Base-by-base conservation (phyloP, 805 yeast species). In the Metschnikowia borealis region DNA sequence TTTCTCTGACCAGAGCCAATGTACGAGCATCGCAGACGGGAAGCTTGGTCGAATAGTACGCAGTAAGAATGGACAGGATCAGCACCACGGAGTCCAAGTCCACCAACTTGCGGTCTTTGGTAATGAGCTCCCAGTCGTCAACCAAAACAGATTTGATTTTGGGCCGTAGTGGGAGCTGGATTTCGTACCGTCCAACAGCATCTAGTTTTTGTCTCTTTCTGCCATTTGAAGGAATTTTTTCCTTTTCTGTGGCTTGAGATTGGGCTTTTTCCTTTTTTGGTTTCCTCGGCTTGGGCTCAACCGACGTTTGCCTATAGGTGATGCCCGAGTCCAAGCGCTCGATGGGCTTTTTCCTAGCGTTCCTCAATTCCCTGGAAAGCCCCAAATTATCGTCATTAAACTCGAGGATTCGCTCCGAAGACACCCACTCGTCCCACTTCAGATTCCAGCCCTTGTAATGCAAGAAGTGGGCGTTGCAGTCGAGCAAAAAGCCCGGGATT, bases 341-440 rank as follows among this genome's bases (percentile, higher is more conserved):
- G 31, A 57, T 51, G 20, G 61, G 50, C 49, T 51, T 54, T 32
- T 54, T 56, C 10, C 61, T 40, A 35, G 61, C 61, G 39, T 57
- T 52, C 32, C 61, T 53, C 26, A 57, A 58, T 38, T 56, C 61
- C 38, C 61, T 42, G 1, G 60, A 56, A 18, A 81, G 68, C 44
- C 76, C 70, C 47, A 85, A 58, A 60, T 87, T 89, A 55, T 85
- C 96, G 31, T 81, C 84, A 45, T 78, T 86, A 62, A 74, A 75
- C 54, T 82, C 85, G 61, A 88, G 71, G 5, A 92, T 78, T 34
- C 98, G 70, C 37, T 81, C 83, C 6, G 68, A 66, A 1, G 80
- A 78, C 1, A 92, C 92, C 99, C 99, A 92, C 66, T 92, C 99
- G 64, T 92, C 98, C 96, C 97, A 92, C 51, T 90, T 83, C 15